Evolutionary conservation across 1,284 basidiomycete genomes (phyloP), one percentile per base, ranked within the genome.

Genomic region (Pyrrhoderma lamaoense): DNA sequence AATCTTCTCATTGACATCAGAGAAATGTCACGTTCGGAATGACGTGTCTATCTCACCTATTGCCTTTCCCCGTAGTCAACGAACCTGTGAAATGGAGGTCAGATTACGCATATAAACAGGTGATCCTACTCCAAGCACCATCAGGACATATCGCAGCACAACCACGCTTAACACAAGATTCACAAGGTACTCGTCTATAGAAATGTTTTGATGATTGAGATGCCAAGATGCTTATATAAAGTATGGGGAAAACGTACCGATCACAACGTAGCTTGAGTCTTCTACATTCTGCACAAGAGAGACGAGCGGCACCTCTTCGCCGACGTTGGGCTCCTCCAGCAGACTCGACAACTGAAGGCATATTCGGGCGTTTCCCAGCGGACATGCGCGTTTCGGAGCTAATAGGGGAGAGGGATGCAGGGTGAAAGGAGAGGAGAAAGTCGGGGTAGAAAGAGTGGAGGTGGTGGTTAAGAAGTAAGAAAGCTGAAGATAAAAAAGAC

Each of bases 211-310:
- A 5, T 18, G n/a, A 11, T 23, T 34, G 14, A 42, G n/a, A 11
- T 3, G 40, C n/a, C 31, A 9, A 16, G 14, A 22, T 16, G 9
- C 1, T 14, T 22, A 25, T 18, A 31, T 21, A 8, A 8, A n/a
- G n/a, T 37, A 3, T 19, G 16, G 14, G n/a, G n/a, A n/a, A 80
- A 51, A 82, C 75, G 31, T 68, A 73, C 59, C 85, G 76, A 70
- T 89, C 86, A 64, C 85, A 89, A 14, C 83, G 75, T 53, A 89
- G 67, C 65, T 89, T 89, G 49, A 89, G 67, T 82, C 85, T 75
- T 64, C 85, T 73, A 62, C 85, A 88, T 58, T 88, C 85, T 19
- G 85, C 85, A 60, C 84, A 87, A 3, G 82, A 85, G 39, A 88
- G 73, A 44, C 85, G 75, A 2, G 80, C 85, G 9, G 85, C 83